Conservation (phyloP, 768 basidiomycete species). For the Leccinum subtestaceum region DNA sequence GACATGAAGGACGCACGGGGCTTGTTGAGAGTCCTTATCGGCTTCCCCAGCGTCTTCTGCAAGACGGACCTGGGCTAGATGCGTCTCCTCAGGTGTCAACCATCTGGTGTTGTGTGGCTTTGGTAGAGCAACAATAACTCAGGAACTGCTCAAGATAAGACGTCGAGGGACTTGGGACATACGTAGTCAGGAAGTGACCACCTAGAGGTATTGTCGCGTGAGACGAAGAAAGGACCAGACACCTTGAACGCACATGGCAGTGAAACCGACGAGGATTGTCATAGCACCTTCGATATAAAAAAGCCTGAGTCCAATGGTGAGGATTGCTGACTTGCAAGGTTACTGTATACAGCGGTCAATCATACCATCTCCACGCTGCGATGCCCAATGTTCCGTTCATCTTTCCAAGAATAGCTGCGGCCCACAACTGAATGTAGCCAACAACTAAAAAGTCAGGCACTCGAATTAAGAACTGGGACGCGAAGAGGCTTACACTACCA, state of each 20-base stretch:
- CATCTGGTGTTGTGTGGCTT: constrained; percentile 64
- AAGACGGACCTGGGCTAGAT: constrained; percentile 62
- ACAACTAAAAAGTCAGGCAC: not conserved
- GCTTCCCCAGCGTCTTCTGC: constrained; percentile 70
- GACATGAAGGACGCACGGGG: constrained; percentile 44
- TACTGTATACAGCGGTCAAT: not conserved
- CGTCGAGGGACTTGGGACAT: constrained; percentile 13
- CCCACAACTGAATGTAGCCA: constrained; percentile 49
- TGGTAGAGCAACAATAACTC: not conserved
- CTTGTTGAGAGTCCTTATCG: constrained; percentile 53
- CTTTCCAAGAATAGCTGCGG: constrained; percentile 64
- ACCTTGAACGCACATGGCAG: constrained; percentile 42
- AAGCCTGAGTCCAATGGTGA: constrained; percentile 43
- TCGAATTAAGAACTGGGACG: not conserved
- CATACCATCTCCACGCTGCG: constrained; percentile 68
- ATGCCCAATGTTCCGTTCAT: constrained; percentile 70
- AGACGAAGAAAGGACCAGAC: not conserved
- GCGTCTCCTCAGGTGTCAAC: constrained; percentile 48
- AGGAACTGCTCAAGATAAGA: not conserved
- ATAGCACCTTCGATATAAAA: constrained; percentile 71
- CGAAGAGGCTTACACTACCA: constrained; percentile 46
- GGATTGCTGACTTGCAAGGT: not conserved
- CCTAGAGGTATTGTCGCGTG: constrained; percentile 30
- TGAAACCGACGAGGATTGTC: constrained; percentile 57
- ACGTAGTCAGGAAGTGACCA: constrained; percentile 63